Evolutionary conservation across 1,284 basidiomycete genomes (phyloP), one percentile per base, ranked within the genome.

Genomic region (Ganoderma resinaceum): DNA sequence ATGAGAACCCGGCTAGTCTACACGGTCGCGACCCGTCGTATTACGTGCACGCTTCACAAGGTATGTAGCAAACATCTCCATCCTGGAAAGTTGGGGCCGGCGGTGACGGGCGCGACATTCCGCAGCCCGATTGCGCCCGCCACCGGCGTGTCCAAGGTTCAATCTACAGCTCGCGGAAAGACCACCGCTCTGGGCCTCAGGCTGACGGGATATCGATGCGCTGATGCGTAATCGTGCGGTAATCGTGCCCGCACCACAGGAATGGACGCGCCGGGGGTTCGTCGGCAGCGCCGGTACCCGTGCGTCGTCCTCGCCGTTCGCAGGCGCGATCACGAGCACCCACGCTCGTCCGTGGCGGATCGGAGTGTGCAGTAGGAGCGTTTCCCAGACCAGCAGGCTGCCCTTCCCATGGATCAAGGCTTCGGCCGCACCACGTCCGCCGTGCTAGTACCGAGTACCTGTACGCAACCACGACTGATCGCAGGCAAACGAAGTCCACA

Each of bases 291-390:
- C 33, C 9, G 20, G 33, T 57, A 11, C 46, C 46, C 46, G 46
- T 26, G 23, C 23, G 46, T 37, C 55, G 55, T 31, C 14, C 55
- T 35, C 55, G 33, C 33, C 33, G 31, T 57, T 57, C 55, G 31
- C 55, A 57, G 55, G 55, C 55, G 55, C 55, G 55, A 57, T 57
- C 33, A 35, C 55, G 20, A 37, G 55, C 55, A 57, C 55, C 23
- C 55, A 57, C 55, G 55, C 55, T 57, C 55, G 33, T 57, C 55
- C 55, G 55, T 57, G 55, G 55, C 55, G 55, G 31, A 57, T 57
- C 55, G 55, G 55, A 57, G 55, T 33, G 55, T 33, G 33, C 55
- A 57, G 33, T 37, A 33, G 55, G 37, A 31, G 26, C 53, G 29
- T 57, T 20, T 35, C 31, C 31, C n/a, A 33, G 53, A 57, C 20